Percentiles rank a stretch among this genome's conserved stretches.
Evolutionary conservation across 2,329 filamentous ascomycete genomes (phyloP).

Genomic region (Raffaelea ambrosiae): DNA sequence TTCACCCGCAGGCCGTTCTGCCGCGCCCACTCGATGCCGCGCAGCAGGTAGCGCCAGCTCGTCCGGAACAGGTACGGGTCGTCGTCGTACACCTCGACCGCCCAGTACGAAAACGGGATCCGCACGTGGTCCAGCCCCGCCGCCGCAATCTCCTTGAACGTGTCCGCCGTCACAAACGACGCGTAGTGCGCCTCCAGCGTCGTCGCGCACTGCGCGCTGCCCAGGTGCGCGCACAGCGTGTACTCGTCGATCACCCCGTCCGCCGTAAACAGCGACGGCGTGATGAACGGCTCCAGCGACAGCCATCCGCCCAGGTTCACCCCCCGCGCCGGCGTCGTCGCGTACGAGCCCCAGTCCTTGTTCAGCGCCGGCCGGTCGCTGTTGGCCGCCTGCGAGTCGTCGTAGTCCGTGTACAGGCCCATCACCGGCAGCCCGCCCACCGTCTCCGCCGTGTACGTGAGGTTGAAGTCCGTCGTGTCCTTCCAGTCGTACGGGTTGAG

Average conservation of each 20-base stretch:
- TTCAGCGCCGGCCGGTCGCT: conserved; percentile 69
- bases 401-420: conserved; percentile 77
- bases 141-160: conserved; percentile 73
- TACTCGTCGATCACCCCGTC: conserved; percentile 78
- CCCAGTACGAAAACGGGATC: conserved; percentile 94
- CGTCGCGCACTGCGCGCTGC: conserved; percentile 49
- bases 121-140: conserved; percentile 96
- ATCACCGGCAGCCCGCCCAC: conserved; percentile 86
- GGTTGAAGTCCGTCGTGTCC: conserved; percentile 83
- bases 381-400: conserved; percentile 74
- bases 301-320: conserved; percentile 95
- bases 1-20: conserved; percentile 90
- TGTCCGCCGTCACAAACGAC: conserved; percentile 74
- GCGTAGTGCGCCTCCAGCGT: conserved; percentile 89
- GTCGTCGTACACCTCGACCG: conserved; percentile 70
- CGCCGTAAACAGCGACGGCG: conserved; percentile 72
- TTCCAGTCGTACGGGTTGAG: conserved; percentile 90
- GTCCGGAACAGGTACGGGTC: conserved; percentile 85
- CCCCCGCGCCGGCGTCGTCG: conserved; percentile 70
- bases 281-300: conserved; percentile 89
- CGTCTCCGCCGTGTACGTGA: conserved; percentile 79
- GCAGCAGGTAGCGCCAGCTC: conserved; percentile 87
- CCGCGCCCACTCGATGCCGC: conserved; percentile 86
- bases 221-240: conserved; percentile 66
- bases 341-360: conserved; percentile 68